Evolutionary conservation across 306 rosid species (phyloP).

Genomic region (Prunus fruticosa): DNA sequence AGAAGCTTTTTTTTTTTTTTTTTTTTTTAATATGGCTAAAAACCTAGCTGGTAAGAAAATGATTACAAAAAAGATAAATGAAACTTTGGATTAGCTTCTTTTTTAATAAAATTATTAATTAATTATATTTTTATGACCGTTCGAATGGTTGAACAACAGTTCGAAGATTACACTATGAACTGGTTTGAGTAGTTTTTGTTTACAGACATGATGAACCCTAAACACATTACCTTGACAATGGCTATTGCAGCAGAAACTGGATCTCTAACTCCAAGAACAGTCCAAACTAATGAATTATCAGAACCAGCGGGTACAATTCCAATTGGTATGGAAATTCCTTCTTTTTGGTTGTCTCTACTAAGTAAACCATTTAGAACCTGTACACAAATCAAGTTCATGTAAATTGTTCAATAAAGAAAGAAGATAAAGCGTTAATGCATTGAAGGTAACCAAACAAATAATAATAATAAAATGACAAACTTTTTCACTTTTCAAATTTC

Average conservation of each 20-base stretch:
- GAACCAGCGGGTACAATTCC: slow-evolving; percentile 99
- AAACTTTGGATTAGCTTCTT: background rate
- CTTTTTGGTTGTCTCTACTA: slow-evolving; percentile 91
- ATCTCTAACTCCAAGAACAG: slow-evolving; percentile 99
- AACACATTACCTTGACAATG: slow-evolving; percentile 75
- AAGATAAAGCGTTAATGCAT: background rate
- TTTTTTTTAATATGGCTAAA: no score
- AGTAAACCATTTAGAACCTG: slow-evolving; percentile 98
- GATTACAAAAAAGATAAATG: background rate
- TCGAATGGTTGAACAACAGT: no score
- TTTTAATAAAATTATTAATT: no score
- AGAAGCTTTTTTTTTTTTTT: no score
- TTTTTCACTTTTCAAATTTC: no score
- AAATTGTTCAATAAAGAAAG: background rate
- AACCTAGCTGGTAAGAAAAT: background rate
- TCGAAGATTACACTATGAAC: background rate
- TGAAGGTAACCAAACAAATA: background rate
- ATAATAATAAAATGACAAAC: background rate
- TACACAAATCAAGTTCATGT: slow-evolving; percentile 26
- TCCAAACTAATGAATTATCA: slow-evolving; percentile 96
- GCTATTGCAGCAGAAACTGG: slow-evolving; percentile 98
- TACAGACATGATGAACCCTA: background rate
- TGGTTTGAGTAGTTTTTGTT: background rate
- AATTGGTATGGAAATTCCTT: slow-evolving; percentile 97
- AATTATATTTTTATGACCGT: no score